phyloP scores from a whole-genome alignment of 352 stramenopile species.

The Pythium oligandrum region DNA sequence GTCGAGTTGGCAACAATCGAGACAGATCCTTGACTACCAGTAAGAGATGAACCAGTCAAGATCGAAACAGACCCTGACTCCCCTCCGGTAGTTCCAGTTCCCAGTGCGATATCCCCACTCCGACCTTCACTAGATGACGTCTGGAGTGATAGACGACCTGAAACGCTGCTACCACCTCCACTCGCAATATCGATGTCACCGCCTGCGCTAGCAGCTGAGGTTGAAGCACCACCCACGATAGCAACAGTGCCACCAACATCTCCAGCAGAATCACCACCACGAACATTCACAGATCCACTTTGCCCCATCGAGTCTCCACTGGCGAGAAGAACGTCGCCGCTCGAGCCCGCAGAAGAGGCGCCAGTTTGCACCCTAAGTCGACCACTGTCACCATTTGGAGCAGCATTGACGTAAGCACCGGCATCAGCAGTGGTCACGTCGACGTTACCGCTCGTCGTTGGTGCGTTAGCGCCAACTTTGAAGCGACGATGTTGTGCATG shows the following conservation, averaged over 20 bases:
- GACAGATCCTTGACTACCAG: neutral
- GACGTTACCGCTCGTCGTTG: slow-evolving; percentile 35
- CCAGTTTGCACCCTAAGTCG: slow-evolving; percentile 34
- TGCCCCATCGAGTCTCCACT: slow-evolving; percentile 6
- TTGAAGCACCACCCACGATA: slow-evolving; percentile 6
- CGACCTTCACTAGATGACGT: neutral
- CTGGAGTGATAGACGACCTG: slow-evolving; percentile 1
- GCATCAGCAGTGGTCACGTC: slow-evolving; percentile 39
- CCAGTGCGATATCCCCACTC: neutral
- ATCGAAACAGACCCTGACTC: neutral
- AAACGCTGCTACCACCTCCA: neutral
- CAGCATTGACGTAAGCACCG: slow-evolving; percentile 36
- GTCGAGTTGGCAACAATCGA: neutral
- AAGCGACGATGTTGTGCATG: slow-evolving; percentile 80
- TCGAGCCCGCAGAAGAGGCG: slow-evolving; percentile 20
- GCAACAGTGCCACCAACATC: slow-evolving; percentile 4
- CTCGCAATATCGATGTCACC: slow-evolving; percentile 18
- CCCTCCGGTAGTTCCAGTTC: slow-evolving; percentile 1
- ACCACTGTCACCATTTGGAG: slow-evolving; percentile 25
- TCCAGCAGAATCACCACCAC: slow-evolving; percentile 1
- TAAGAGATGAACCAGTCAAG: neutral
- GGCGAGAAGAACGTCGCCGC: slow-evolving; percentile 16
- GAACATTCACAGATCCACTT: slow-evolving; percentile 11
- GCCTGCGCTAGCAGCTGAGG: slow-evolving; percentile 7
- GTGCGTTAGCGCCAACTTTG: slow-evolving; percentile 45